Base-by-base conservation (phyloP, 2,329 filamentous ascomycete species). In the Anisogramma anomala region DNA sequence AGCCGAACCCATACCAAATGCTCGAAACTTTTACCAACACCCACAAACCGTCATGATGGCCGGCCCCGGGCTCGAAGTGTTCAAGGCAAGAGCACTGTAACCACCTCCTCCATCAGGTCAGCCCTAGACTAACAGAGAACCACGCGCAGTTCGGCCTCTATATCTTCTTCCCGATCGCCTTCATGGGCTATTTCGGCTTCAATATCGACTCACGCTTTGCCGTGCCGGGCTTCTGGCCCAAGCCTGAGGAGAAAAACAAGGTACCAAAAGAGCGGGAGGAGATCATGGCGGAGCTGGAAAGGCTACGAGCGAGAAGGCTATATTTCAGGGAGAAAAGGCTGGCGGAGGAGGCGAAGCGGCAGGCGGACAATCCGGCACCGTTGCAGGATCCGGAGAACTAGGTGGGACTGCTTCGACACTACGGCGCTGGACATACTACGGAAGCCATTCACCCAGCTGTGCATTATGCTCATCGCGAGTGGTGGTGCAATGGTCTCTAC, bases 181-280 rank as follows among this genome's bases (percentile, higher is more conserved):
- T 91, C 71, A 98, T 98, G 91, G 96, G 93, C 72, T 98, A 98
- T 70, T 98, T 96, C 63, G 91, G 91, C 59, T 94, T 88, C 42
- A 98, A 98, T 63, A 84, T 98, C 58, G 91, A 98, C 64, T 74
- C 82, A 51, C 82, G 86, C 49, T 98, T 98, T 69, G 67, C 74
- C 35, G 85, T 96, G 1, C 79, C 83, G 17, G 84, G 82, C 43
- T 98, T 98, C 71, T 98, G 91, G 91, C 91, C 91, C 20, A 85
- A 80, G 55, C 70, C 78, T 4, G 79, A 83, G 49, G 72, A 88
- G 58, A 81, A 81, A 46, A 81, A 91, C 63, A 75, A 72, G 55
- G 74, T 91, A 33, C 85, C 85, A 2, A 75, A 75, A 45, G 84
- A 91, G 52, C 69, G 71, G 49, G 84, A 91, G 41, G 85, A 93